Conservation (phyloP, 306 rosid genomes). For the Casuarina cunninghamiana region DNA sequence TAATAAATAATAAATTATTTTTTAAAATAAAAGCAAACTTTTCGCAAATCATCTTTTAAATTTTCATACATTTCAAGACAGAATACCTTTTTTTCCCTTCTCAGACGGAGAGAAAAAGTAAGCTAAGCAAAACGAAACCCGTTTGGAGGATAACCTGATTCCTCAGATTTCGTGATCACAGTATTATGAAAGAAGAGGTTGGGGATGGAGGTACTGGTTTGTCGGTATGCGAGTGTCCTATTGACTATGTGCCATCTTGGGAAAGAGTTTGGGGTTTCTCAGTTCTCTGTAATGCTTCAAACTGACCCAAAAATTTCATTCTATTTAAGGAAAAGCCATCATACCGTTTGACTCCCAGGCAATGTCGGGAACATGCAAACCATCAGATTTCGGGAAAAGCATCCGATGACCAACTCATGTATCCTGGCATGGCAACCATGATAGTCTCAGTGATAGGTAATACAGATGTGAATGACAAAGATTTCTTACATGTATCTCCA, state of each 20-base stretch:
- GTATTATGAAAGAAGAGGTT: background rate
- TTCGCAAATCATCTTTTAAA: no score
- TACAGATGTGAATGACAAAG: constrained; percentile 41
- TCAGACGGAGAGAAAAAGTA: no score
- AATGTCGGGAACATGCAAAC: constrained; percentile 93
- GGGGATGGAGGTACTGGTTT: background rate
- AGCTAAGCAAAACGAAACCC: no score
- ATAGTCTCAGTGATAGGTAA: constrained; percentile 15
- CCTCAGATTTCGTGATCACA: background rate
- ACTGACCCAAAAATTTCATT: constrained; percentile 45
- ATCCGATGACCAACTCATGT: constrained; percentile 38
- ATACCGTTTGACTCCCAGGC: constrained; percentile 64
- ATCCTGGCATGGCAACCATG: constrained; percentile 43
- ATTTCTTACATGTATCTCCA: constrained; percentile 37
- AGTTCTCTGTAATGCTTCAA: constrained; percentile 37
- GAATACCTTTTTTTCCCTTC: no score
- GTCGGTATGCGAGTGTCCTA: constrained; percentile 32
- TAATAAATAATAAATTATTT: no score
- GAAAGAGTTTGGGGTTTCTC: constrained; percentile 50
- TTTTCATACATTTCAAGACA: no score
- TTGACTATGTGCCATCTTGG: constrained; percentile 31
- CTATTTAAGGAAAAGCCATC: constrained; percentile 67
- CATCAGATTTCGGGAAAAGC: constrained; percentile 47
- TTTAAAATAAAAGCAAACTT: no score
- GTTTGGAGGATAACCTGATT: no score